Conservation (phyloP, 257 asterid genomes). For the Catharanthus roseus region DNA sequence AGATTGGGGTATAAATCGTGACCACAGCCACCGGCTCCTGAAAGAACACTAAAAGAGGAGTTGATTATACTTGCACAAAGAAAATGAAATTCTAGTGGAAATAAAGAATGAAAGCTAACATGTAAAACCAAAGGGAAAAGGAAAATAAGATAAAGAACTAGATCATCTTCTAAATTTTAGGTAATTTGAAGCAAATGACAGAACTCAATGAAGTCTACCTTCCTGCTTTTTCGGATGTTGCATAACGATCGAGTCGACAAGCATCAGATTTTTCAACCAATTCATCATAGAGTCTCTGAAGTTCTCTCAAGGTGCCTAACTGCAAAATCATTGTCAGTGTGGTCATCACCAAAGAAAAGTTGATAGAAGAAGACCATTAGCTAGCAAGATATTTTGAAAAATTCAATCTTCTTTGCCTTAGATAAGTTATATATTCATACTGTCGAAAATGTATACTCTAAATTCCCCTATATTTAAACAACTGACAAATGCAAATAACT, state of each 20-base stretch:
- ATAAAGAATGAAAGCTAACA: conserved; percentile 4
- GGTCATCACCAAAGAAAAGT: conserved; percentile 6
- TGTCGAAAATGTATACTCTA: background rate
- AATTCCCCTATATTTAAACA: too few species aligned
- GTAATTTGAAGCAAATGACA: background rate
- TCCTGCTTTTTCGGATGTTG: conserved; percentile 63
- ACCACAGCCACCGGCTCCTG: conserved; percentile 97
- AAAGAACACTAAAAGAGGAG: conserved; percentile 3
- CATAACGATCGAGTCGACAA: conserved; percentile 70
- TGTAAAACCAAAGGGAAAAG: background rate
- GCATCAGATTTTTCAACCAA: conserved; percentile 66
- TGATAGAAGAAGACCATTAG: background rate
- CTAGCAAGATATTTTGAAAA: background rate
- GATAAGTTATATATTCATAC: background rate
- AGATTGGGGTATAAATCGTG: conserved; percentile 64
- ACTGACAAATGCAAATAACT: background rate
- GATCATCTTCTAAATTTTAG: background rate
- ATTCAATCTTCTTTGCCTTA: background rate
- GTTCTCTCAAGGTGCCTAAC: conserved; percentile 82
- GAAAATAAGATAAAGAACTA: background rate
- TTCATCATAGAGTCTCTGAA: conserved; percentile 81
- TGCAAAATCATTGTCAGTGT: conserved; percentile 32
- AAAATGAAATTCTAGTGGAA: background rate
- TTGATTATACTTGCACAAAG: background rate
- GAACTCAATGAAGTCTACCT: conserved; percentile 38